phyloP scores from a whole-genome alignment of 2,329 filamentous ascomycete species.

The Talaromyces sp. region DNA sequence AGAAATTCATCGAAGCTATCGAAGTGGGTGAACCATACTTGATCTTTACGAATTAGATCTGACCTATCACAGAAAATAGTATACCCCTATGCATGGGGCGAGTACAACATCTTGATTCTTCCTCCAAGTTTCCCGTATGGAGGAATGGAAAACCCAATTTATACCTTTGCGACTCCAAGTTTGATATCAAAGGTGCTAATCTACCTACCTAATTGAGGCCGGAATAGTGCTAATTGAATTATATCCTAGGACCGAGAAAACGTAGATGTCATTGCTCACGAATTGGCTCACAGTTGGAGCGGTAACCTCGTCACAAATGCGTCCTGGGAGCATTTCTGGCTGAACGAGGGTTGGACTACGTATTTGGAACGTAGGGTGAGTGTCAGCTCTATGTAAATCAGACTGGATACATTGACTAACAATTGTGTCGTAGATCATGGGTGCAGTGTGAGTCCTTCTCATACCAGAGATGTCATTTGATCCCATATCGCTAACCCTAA shows the following conservation, averaged over 20 bases:
- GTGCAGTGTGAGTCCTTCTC: conserved; percentile 33
- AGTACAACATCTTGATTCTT: conserved; percentile 88
- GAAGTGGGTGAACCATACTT: conserved; percentile 30
- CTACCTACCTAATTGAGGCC: too few relatives aligned
- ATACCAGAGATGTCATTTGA: background rate
- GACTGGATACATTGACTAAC: conserved; percentile 16
- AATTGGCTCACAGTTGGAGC: conserved; percentile 72
- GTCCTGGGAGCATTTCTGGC: conserved; percentile 52
- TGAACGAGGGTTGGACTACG: conserved; percentile 83
- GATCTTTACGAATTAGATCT: background rate
- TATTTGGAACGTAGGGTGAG: conserved; percentile 76
- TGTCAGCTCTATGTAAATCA: background rate
- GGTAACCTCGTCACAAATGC: conserved; percentile 64
- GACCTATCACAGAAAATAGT: conserved; percentile 50
- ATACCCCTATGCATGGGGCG: conserved; percentile 87
- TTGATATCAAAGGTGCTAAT: conserved; percentile 68
- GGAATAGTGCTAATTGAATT: background rate
- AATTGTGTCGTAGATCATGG: conserved; percentile 31
- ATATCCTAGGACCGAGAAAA: conserved; percentile 65
- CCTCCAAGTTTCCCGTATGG: conserved; percentile 88
- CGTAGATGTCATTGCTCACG: conserved; percentile 92
- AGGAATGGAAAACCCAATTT: conserved; percentile 81
- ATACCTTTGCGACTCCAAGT: conserved; percentile 91
- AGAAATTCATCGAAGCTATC: conserved; percentile 82
- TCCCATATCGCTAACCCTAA: background rate